Evolutionary conservation across 2,329 filamentous ascomycete species (phyloP).

Genomic region (Bipolaris oryzae): DNA sequence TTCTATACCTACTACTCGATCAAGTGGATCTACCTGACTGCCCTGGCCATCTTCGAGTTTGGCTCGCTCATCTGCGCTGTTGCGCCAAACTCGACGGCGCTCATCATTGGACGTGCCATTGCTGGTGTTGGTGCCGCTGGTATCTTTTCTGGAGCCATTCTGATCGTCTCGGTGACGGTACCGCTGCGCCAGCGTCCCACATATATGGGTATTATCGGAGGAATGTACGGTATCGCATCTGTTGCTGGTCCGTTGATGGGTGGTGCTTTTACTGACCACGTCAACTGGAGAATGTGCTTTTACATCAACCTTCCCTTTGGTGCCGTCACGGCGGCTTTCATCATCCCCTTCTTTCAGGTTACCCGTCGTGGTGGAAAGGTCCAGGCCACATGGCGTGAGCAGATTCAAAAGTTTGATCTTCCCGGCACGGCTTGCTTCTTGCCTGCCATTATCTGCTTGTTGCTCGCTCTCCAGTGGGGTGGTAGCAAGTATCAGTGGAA

Average conservation of each 20-base stretch:
- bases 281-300: constrained; percentile 56
- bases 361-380: constrained; percentile 42
- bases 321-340: constrained; percentile 50
- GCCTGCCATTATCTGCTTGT: constrained; percentile 55
- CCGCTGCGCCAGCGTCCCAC: constrained; percentile 55
- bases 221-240: constrained; percentile 57
- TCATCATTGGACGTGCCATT: constrained; percentile 60
- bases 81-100: constrained; percentile 56
- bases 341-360: constrained; percentile 49
- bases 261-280: constrained; percentile 53
- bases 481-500: constrained; percentile 56
- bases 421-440: constrained; percentile 53
- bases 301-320: constrained; percentile 59
- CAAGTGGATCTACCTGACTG: constrained; percentile 55
- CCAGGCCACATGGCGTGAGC: constrained; percentile 44
- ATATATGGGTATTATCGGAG: constrained; percentile 57
- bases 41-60: constrained; percentile 57
- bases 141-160: constrained; percentile 57
- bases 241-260: constrained; percentile 58
- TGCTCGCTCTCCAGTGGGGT: constrained; percentile 59
- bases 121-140: constrained; percentile 59
- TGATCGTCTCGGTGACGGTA: constrained; percentile 55
- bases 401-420: constrained; percentile 56
- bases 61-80: constrained; percentile 60
- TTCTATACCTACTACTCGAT: constrained; percentile 56